Evolutionary conservation across 1,284 basidiomycete genomes (phyloP).

Genomic region (Cutaneotrichosporon cutaneum): DNA sequence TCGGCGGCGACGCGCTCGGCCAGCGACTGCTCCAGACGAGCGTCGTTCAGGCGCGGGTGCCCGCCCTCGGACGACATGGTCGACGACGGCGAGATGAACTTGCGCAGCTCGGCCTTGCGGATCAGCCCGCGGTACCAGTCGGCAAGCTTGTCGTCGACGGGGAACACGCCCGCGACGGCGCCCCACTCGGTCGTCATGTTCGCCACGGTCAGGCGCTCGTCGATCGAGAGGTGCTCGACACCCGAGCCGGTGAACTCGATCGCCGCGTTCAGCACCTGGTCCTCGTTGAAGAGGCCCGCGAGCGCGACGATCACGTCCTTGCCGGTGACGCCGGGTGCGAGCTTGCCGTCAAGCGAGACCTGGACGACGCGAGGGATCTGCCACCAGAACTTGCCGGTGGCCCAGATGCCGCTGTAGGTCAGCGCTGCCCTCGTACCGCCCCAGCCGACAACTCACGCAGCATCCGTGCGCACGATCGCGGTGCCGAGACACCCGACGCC

Average conservation of each 20-base stretch:
- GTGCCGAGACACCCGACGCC: constrained; percentile 97
- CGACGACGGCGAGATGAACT: constrained; percentile 58
- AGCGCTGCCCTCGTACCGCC: not conserved
- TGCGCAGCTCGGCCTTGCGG: constrained; percentile 72
- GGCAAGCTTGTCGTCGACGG: constrained; percentile 78
- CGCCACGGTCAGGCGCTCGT: constrained; percentile 91
- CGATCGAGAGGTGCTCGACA: constrained; percentile 73
- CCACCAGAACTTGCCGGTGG: constrained; percentile 99
- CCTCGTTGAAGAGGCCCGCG: constrained; percentile 93
- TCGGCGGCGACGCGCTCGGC: constrained; percentile 67
- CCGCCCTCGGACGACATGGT: constrained; percentile 53
- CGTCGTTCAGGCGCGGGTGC: constrained; percentile 83
- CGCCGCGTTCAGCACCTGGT: constrained; percentile 97
- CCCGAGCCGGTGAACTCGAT: constrained; percentile 97
- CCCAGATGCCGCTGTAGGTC: constrained; percentile 74
- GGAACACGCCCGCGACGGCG: constrained; percentile 92
- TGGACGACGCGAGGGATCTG: constrained; percentile 96
- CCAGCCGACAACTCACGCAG: constrained; percentile 40
- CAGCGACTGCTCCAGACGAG: constrained; percentile 68
- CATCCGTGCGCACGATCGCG: constrained; percentile 80
- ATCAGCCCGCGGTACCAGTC: constrained; percentile 85
- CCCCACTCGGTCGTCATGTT: constrained; percentile 99
- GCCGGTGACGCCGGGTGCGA: constrained; percentile 88
- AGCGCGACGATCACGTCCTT: constrained; percentile 98
- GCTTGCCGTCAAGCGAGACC: constrained; percentile 80